Evolutionary conservation across 352 stramenopile genomes (phyloP).

Genomic region (Bremia lactucae): DNA sequence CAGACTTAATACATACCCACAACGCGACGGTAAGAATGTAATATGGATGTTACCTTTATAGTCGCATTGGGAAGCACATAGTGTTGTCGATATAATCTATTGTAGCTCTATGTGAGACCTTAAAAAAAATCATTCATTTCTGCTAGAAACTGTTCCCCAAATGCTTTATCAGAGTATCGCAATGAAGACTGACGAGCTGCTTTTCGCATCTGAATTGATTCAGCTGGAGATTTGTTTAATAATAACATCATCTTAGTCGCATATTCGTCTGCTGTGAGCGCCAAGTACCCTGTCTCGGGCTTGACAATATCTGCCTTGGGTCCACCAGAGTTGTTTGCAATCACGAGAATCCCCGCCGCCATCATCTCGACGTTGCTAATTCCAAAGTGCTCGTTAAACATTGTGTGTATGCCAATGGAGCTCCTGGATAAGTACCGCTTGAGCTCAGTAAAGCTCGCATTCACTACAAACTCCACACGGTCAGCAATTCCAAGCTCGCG

Average conservation of each 20-base stretch:
- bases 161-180: constrained; percentile 68
- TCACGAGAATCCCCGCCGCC: constrained; percentile 90
- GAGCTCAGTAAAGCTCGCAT: constrained; percentile 90
- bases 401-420: constrained; percentile 96
- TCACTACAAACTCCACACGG: constrained; percentile 90
- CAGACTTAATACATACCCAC: too few species aligned
- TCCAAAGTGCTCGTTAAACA: constrained; percentile 99
- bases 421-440: constrained; percentile 77
- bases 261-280: constrained; percentile 83
- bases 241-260: constrained; percentile 64
- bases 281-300: constrained; percentile 68
- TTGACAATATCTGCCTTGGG: constrained; percentile 91
- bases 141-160: constrained; percentile 50
- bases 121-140: constrained; percentile 27
- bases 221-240: constrained; percentile 25
- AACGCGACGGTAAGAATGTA: too few species aligned
- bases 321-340: constrained; percentile 97
- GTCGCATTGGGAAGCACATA: too few species aligned
- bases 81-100: too few species aligned
- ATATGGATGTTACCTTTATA: too few species aligned
- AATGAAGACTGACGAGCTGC: constrained; percentile 34
- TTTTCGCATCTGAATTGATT: constrained; percentile 31
- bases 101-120: neutral
- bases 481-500: constrained; percentile 62
- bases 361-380: constrained; percentile 99